Evolutionary conservation across 371 early-diverging fungal species (phyloP).

Genomic region (Syncephalastrum sp.): DNA sequence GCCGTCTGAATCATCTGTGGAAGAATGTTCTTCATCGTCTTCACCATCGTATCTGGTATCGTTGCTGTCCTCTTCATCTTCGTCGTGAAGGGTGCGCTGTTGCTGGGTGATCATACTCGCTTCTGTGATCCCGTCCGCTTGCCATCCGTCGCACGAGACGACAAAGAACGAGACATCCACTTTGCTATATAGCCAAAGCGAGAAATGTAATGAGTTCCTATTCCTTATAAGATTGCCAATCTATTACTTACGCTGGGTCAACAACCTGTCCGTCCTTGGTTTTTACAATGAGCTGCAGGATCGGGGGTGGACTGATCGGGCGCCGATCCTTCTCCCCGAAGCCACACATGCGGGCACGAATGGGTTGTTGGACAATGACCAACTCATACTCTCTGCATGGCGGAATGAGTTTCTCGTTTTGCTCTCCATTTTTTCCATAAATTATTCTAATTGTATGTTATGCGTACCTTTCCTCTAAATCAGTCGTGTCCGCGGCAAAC

Average conservation of each 20-base stretch:
- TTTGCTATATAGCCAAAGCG: constrained; percentile 2
- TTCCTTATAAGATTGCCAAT: neutral
- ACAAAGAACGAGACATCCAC: constrained; percentile 21
- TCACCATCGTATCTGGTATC: neutral
- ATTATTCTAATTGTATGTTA: neutral
- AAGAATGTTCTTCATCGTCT: constrained; percentile 5
- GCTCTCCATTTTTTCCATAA: neutral
- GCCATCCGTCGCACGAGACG: constrained; percentile 24
- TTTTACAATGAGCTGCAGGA: constrained; percentile 44
- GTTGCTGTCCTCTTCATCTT: constrained; percentile 17
- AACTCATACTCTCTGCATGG: constrained; percentile 14
- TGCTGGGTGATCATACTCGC: constrained; percentile 18
- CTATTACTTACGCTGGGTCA: constrained; percentile 11
- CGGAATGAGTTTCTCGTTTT: neutral
- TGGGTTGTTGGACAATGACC: constrained; percentile 60
- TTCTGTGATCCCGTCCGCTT: constrained; percentile 26
- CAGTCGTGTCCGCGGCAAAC: no score
- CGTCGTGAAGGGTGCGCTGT: no score
- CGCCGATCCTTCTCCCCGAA: constrained; percentile 72
- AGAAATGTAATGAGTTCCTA: neutral
- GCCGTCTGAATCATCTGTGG: constrained; percentile 4
- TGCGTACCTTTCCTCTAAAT: neutral
- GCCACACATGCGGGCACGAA: constrained; percentile 68
- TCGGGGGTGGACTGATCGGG: constrained; percentile 72
- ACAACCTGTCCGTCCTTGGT: constrained; percentile 20